Conservation (phyloP, 2,329 filamentous ascomycete species). For the Ceratocystiopsis sp. region DNA sequence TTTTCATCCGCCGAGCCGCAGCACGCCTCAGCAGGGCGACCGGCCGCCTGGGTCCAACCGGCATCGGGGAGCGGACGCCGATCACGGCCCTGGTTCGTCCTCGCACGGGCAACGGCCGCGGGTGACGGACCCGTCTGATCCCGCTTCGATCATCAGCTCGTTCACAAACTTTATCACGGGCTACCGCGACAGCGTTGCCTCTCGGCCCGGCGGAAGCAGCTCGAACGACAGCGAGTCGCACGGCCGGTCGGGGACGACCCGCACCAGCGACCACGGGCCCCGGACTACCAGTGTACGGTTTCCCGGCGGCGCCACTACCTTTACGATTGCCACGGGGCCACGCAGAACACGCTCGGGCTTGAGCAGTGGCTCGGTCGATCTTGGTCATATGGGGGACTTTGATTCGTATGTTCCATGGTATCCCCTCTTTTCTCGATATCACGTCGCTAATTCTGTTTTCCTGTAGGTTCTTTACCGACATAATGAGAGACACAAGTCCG, state of each 20-base stretch:
- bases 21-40: background rate
- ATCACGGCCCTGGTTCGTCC: too few species aligned
- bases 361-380: background rate
- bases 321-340: constrained; percentile 28
- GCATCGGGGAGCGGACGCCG: background rate
- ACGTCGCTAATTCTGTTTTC: constrained; percentile 3
- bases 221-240: background rate
- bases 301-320: constrained; percentile 22
- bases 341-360: constrained; percentile 3
- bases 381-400: constrained; percentile 17
- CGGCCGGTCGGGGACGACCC: background rate
- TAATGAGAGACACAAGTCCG: constrained; percentile 20
- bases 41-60: background rate
- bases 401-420: constrained; percentile 24
- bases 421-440: constrained; percentile 2
- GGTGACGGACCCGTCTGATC: constrained; percentile 11
- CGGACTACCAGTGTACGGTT: background rate
- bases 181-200: constrained; percentile 37
- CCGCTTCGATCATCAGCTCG: constrained; percentile 22
- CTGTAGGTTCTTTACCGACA: constrained; percentile 27
- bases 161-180: constrained; percentile 26
- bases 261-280: background rate
- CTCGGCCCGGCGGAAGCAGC: too few species aligned
- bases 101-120: background rate
- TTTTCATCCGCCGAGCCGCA: background rate